phyloP scores from a whole-genome alignment of 2,329 filamentous ascomycete species.

The Calonectria pseudoturangicola region DNA sequence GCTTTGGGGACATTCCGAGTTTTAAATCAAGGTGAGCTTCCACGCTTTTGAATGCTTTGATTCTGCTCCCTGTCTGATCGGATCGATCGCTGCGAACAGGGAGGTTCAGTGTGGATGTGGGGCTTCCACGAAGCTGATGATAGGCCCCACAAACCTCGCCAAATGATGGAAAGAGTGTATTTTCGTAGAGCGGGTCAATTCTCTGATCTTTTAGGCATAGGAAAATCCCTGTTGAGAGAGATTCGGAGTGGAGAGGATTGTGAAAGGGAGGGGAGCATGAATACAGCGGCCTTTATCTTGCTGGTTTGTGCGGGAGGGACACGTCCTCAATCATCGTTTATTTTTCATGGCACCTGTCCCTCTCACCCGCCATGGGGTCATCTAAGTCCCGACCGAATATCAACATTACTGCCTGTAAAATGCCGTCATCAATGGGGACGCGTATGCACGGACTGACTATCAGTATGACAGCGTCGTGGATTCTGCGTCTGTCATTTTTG shows the following conservation, averaged over 20 bases:
- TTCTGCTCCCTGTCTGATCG: background rate
- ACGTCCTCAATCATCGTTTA: background rate
- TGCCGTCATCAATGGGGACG: background rate
- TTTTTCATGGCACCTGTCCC: background rate
- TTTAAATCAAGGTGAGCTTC: too few relatives aligned
- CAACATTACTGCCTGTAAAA: background rate
- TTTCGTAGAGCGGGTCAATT: background rate
- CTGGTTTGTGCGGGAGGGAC: background rate
- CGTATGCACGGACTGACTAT: background rate
- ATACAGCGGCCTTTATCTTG: background rate
- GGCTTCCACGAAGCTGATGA: background rate
- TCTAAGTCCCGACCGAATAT: background rate
- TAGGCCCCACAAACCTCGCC: slow-evolving; percentile 9
- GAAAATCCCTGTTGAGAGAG: background rate
- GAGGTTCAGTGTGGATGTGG: slow-evolving; percentile 2
- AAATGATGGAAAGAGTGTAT: background rate
- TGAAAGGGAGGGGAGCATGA: too few relatives aligned
- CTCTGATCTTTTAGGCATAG: background rate
- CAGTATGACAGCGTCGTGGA: background rate
- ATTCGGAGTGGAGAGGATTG: background rate
- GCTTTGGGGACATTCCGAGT: too few relatives aligned
- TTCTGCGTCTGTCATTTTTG: background rate
- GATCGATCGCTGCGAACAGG: slow-evolving; percentile 8
- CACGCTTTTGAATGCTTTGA: too few relatives aligned
- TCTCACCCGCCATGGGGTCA: background rate